phyloP scores from a whole-genome alignment of 164 flowering plant species.

The Malania oleifera region DNA sequence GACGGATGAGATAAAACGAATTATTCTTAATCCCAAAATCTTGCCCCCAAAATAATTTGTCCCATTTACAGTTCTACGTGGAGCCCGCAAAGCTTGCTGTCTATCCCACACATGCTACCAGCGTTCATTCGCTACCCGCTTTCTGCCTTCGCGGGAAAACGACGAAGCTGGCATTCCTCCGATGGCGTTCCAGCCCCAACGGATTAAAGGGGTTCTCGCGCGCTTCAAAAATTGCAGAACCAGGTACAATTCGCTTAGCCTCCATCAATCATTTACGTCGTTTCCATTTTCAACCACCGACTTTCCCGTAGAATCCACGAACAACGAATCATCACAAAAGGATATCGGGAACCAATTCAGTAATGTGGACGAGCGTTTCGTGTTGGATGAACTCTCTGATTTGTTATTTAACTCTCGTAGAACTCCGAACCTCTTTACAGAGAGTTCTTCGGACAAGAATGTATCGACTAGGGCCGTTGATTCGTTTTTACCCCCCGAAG shows the following conservation, averaged over 20 bases:
- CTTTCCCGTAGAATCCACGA: background rate
- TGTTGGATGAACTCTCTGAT: conserved; percentile 50
- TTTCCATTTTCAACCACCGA: conserved; percentile 26
- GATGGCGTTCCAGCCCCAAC: conserved; percentile 7
- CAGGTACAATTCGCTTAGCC: conserved; percentile 22
- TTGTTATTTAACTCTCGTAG: conserved; percentile 31
- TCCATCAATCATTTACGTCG: conserved; percentile 1
- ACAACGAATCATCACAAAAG: conserved; percentile 3
- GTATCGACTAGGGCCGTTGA: conserved; percentile 27
- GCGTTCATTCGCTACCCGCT: no score
- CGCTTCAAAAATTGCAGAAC: conserved; percentile 10
- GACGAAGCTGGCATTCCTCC: no score
- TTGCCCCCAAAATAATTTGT: no score
- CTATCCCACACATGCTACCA: no score
- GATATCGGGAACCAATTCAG: background rate
- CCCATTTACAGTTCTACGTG: no score
- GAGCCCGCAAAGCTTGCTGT: no score
- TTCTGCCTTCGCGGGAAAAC: no score
- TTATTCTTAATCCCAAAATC: no score
- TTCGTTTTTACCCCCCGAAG: conserved; percentile 58
- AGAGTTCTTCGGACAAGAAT: conserved; percentile 6
- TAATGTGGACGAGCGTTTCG: conserved; percentile 28
- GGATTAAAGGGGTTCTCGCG: conserved; percentile 2
- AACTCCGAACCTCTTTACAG: conserved; percentile 7
- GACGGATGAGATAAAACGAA: no score